A percentile compares a stretch with the other conserved stretches of the same genome.
These are phyloP conservation scores for Leccinum barrowsii DNA, from an alignment of 768 basidiomycete genomes.

Conservation along the genomic window DNA sequence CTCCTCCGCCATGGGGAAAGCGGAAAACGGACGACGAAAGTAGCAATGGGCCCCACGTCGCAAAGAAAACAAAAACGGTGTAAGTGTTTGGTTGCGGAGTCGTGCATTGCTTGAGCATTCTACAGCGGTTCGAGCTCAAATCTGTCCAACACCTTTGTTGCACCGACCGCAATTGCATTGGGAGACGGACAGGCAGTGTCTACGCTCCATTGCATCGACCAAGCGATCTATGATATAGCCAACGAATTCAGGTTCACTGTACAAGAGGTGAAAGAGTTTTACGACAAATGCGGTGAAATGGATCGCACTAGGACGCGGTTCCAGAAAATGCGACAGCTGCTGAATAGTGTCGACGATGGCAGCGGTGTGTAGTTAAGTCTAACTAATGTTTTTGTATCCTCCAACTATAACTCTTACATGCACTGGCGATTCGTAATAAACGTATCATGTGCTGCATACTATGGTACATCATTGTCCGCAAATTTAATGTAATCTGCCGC, in stretches of 20 bases:
- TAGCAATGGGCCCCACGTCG: slow-evolving; percentile 21
- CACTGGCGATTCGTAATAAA: slow-evolving; percentile 2
- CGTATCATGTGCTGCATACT: slow-evolving; percentile 2
- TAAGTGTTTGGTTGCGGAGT: slow-evolving; percentile 24
- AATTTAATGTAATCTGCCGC: slow-evolving; percentile 65
- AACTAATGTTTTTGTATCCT: neutral
- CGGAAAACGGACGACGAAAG: slow-evolving; percentile 44
- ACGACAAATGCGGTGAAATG: slow-evolving; percentile 72
- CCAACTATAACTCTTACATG: neutral
- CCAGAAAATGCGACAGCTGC: slow-evolving; percentile 56
- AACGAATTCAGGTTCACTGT: slow-evolving; percentile 65
- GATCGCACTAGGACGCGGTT: slow-evolving; percentile 61
- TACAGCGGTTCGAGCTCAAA: slow-evolving; percentile 3
- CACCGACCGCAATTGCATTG: slow-evolving; percentile 3
- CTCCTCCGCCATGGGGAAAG: slow-evolving; percentile 71
- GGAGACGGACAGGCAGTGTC: slow-evolving; percentile 5
- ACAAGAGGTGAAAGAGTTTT: slow-evolving; percentile 76
- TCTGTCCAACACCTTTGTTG: neutral
- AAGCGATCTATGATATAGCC: slow-evolving; percentile 63
- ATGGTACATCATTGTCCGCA: slow-evolving; percentile 55
- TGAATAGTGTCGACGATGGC: slow-evolving; percentile 28
- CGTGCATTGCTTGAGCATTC: neutral
- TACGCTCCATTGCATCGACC: slow-evolving; percentile 61
- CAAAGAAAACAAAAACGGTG: slow-evolving; percentile 46
- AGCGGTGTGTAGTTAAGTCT: slow-evolving; percentile 6